These are phyloP conservation scores for Posidonia oceanica DNA, from an alignment of 116 monocot species.

Conservation along the genomic window DNA sequence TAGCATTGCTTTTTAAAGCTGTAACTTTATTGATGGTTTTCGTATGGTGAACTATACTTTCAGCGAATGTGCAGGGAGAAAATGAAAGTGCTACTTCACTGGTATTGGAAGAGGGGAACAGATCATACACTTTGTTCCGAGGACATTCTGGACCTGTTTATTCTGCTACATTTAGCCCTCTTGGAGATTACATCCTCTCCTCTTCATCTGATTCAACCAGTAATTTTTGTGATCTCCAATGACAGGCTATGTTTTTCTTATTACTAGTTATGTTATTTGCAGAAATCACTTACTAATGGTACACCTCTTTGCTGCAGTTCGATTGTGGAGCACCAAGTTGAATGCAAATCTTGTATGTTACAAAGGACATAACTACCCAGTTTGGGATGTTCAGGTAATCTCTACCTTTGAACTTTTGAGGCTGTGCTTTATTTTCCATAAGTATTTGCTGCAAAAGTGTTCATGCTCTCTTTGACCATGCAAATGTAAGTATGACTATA, in stretches of 20 bases:
- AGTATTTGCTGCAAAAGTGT: background rate
- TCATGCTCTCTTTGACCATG: background rate
- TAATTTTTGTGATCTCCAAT: constrained; percentile 14
- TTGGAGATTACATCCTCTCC: constrained; percentile 82
- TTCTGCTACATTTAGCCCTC: constrained; percentile 79
- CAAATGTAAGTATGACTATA: too few species aligned
- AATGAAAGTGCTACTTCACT: constrained; percentile 36
- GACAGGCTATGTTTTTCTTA: background rate
- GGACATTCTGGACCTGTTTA: constrained; percentile 94
- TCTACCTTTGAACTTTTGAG: background rate
- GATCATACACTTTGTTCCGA: constrained; percentile 61
- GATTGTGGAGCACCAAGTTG: constrained; percentile 89
- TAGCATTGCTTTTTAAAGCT: too few species aligned
- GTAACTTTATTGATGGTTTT: background rate
- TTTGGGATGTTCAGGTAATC: constrained; percentile 94
- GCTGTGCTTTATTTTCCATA: background rate
- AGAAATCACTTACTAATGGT: background rate
- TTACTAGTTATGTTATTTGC: background rate
- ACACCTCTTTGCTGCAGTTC: constrained; percentile 42
- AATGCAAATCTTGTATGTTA: constrained; percentile 95
- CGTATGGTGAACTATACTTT: background rate
- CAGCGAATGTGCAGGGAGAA: constrained; percentile 62
- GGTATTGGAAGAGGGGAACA: constrained; percentile 52
- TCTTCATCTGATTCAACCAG: constrained; percentile 97
- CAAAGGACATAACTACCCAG: constrained; percentile 96